phyloP scores from a whole-genome alignment of 148 eudicot genomes.

The Pouteria glomerata region DNA sequence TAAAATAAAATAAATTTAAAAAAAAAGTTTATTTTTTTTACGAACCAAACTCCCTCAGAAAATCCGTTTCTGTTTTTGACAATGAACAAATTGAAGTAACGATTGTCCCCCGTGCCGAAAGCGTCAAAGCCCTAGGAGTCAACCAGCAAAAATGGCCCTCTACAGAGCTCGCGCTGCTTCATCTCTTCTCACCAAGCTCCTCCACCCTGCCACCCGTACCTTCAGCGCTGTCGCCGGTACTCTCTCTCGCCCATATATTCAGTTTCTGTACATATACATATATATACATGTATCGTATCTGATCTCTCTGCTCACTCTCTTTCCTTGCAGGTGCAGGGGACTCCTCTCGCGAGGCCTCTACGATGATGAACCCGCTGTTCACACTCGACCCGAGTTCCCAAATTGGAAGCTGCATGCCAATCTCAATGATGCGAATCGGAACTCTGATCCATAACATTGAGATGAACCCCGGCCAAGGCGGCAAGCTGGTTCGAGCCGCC shows the following conservation, averaged over 20 bases:
- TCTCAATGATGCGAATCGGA: conserved; percentile 75
- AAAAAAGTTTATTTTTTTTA: no score
- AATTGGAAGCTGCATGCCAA: conserved; percentile 70
- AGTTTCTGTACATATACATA: neutral
- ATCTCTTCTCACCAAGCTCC: conserved; percentile 13
- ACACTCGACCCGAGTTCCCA: conserved; percentile 69
- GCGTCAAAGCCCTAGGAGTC: neutral
- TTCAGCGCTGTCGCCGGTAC: conserved; percentile 21
- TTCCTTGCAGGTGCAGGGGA: conserved; percentile 12
- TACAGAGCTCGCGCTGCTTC: conserved; percentile 28
- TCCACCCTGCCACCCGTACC: conserved; percentile 19
- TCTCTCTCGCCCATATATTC: neutral
- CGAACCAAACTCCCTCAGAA: no score
- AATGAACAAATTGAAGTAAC: no score
- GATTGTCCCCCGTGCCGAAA: no score
- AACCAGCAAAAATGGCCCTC: conserved; percentile 17
- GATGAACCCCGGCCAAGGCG: conserved; percentile 76
- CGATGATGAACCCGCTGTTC: conserved; percentile 39
- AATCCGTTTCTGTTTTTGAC: no score
- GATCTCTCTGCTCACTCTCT: neutral
- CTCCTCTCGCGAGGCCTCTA: conserved; percentile 13
- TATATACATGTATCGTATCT: neutral
- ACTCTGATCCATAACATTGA: conserved; percentile 80
- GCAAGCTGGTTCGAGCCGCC: conserved; percentile 73
- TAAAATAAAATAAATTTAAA: no score